Percentiles rank a stretch among this genome's conserved stretches.
Evolutionary conservation across 2,329 filamentous ascomycete genomes (phyloP).

Genomic region (Aspergillus sp.): DNA sequence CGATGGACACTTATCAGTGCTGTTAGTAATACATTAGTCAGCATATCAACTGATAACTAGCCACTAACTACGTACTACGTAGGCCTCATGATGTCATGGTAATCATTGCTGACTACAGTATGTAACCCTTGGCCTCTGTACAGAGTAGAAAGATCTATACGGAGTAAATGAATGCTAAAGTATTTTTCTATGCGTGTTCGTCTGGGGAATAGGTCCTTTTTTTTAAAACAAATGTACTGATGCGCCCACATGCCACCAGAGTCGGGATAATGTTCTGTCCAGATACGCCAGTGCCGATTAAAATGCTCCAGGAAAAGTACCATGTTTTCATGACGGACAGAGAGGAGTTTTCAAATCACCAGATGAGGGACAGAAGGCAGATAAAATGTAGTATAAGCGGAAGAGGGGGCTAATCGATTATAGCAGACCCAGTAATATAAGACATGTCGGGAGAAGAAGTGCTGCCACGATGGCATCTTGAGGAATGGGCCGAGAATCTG

Average conservation of each 20-base stretch:
- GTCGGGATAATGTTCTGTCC: background rate
- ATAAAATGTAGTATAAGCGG: background rate
- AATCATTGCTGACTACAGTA: background rate
- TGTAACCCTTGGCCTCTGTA: background rate
- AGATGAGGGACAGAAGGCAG: background rate
- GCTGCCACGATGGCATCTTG: background rate
- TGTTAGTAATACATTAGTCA: constrained; percentile 9
- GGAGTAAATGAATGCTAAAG: background rate
- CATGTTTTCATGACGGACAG: no score
- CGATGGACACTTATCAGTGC: constrained; percentile 3
- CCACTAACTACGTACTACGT: no score
- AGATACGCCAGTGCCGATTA: background rate
- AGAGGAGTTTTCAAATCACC: no score
- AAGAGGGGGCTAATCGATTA: background rate
- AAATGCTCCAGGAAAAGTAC: background rate
- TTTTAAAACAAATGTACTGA: no score
- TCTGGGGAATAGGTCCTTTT: background rate
- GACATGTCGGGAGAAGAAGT: background rate
- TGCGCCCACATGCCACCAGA: background rate
- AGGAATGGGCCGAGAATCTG: background rate
- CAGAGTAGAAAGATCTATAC: background rate
- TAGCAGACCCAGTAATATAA: background rate
- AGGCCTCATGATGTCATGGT: constrained; percentile 4
- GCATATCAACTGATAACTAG: background rate
- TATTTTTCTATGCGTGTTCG: background rate